Evolutionary conservation across 371 early-diverging fungal genomes (phyloP).

Genomic region (Mortierella sp.): DNA sequence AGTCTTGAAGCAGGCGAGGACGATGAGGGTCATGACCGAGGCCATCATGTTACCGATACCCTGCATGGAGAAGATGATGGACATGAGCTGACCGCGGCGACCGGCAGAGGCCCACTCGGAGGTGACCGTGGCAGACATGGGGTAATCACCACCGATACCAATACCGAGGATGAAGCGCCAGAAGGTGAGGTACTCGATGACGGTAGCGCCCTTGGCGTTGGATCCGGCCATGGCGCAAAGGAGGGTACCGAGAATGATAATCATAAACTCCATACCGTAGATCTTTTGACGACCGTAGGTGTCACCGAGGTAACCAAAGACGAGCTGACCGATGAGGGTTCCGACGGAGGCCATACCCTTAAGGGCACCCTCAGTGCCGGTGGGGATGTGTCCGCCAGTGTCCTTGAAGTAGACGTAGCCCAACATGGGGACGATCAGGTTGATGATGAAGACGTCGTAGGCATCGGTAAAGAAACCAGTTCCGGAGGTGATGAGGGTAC

Average conservation of each 20-base stretch:
- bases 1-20: slow-evolving; percentile 68
- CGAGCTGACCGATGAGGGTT: slow-evolving; percentile 85
- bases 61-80: slow-evolving; percentile 82
- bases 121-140: slow-evolving; percentile 77
- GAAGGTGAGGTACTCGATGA: slow-evolving; percentile 71
- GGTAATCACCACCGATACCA: slow-evolving; percentile 78
- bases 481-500: slow-evolving; percentile 47
- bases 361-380: slow-evolving; percentile 77
- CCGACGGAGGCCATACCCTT: slow-evolving; percentile 90
- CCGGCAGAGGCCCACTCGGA: slow-evolving; percentile 76
- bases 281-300: slow-evolving; percentile 82
- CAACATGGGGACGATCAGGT: slow-evolving; percentile 84
- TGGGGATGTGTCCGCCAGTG: slow-evolving; percentile 60
- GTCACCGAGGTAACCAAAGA: slow-evolving; percentile 89
- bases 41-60: slow-evolving; percentile 78
- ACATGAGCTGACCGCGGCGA: slow-evolving; percentile 77
- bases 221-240: slow-evolving; percentile 73
- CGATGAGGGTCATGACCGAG: slow-evolving; percentile 66
- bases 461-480: slow-evolving; percentile 53
- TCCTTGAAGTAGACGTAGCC: slow-evolving; percentile 80
- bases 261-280: slow-evolving; percentile 76
- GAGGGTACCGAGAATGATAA: slow-evolving; percentile 68
- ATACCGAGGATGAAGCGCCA: slow-evolving; percentile 79
- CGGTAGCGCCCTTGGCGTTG: slow-evolving; percentile 64
- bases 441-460: slow-evolving; percentile 78